Percentiles rank a stretch among this genome's conserved stretches.
Conservation (phyloP, 2,329 filamentous ascomycete species). For the Microsporum ferrugineum region DNA sequence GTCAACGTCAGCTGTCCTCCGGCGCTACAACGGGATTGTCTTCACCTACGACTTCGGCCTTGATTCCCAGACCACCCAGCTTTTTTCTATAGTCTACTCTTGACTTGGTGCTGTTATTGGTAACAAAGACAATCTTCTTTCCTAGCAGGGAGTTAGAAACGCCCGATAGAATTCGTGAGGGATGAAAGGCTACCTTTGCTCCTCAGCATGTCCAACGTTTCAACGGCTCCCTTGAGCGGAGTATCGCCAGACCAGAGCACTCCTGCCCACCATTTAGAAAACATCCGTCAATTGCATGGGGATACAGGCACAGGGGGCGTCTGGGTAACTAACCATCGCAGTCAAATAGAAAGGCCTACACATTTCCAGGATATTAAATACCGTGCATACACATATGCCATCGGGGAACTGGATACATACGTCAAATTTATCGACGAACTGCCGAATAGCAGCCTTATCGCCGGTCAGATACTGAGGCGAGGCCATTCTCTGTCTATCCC, state of each 20-base stretch:
- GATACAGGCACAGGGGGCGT: neutral
- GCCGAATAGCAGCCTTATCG: constrained; percentile 61
- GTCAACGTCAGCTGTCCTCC: neutral
- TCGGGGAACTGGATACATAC: constrained; percentile 44
- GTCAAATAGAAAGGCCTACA: constrained; percentile 81
- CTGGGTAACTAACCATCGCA: constrained; percentile 64
- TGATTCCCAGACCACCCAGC: constrained; percentile 68
- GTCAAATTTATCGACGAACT: constrained; percentile 85
- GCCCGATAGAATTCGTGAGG: neutral
- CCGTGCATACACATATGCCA: neutral
- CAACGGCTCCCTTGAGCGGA: constrained; percentile 70
- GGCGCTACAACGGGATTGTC: neutral
- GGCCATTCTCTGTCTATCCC: neutral
- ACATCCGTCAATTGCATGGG: neutral
- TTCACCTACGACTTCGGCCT: constrained; percentile 49
- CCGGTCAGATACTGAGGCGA: constrained; percentile 58
- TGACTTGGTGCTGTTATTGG: constrained; percentile 98
- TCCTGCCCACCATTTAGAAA: constrained; percentile 46
- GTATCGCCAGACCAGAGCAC: constrained; percentile 95
- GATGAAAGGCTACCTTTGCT: constrained; percentile 51
- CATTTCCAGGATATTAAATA: neutral
- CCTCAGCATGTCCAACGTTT: constrained; percentile 73
- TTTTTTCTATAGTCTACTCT: constrained; percentile 88
- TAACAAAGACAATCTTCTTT: constrained; percentile 90
- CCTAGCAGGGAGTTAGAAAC: constrained; percentile 39